Conservation (phyloP, 2,329 filamentous ascomycete genomes). For the Aspergillus oerlinghausenensis region DNA sequence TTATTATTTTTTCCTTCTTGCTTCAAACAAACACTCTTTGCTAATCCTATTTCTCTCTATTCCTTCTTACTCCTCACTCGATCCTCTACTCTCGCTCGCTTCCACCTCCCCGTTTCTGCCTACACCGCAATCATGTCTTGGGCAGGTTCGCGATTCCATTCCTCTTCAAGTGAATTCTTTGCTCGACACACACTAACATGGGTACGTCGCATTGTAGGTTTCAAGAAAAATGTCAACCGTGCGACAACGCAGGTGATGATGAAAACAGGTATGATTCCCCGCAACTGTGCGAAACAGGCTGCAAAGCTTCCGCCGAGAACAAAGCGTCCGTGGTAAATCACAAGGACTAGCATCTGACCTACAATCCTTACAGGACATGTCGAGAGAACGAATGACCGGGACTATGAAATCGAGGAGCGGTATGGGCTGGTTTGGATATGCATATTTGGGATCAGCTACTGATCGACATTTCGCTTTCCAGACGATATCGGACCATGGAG, state of each 20-base stretch:
- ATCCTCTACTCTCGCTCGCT: not conserved
- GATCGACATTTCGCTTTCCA: slow-evolving; percentile 30
- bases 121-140: slow-evolving; percentile 57
- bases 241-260: slow-evolving; percentile 99
- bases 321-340: not conserved
- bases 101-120: slow-evolving; percentile 4
- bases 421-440: slow-evolving; percentile 29
- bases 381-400: slow-evolving; percentile 96
- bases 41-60: not conserved
- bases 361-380: slow-evolving; percentile 66
- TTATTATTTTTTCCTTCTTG: not conserved
- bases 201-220: slow-evolving; percentile 51
- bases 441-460: not conserved
- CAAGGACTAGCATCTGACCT: slow-evolving; percentile 1
- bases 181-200: slow-evolving; percentile 3
- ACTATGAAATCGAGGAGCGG: slow-evolving; percentile 97
- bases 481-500: slow-evolving; percentile 97
- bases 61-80: not conserved
- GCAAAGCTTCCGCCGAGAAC: not conserved
- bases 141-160: slow-evolving; percentile 53
- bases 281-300: not conserved
- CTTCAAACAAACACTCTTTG: not conserved
- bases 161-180: not conserved
- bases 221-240: slow-evolving; percentile 97
- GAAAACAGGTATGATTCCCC: slow-evolving; percentile 70